These are phyloP conservation scores for Eucalyptus curtisii DNA, from an alignment of 345 rosid species.

Conservation along the genomic window DNA sequence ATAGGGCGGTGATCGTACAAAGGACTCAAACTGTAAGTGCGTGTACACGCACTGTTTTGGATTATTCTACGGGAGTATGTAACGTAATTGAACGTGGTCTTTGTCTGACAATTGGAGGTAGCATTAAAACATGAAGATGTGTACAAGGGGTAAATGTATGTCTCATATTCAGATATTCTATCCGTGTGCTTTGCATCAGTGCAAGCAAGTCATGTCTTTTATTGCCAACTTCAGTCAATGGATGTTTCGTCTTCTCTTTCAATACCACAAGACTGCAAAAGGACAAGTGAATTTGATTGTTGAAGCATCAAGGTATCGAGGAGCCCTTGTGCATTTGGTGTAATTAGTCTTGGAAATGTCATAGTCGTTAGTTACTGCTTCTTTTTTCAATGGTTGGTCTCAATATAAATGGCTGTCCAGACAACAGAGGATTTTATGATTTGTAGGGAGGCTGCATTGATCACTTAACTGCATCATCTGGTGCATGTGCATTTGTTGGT, in stretches of 20 bases:
- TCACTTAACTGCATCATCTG: background rate
- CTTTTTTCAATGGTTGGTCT: background rate
- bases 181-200: background rate
- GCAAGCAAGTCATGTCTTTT: background rate
- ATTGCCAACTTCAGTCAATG: background rate
- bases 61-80: background rate
- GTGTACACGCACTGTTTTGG: background rate
- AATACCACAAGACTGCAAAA: background rate
- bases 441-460: background rate
- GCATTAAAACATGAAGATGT: background rate
- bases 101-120: background rate
- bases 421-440: background rate
- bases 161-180: background rate
- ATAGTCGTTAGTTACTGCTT: background rate
- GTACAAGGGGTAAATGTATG: background rate
- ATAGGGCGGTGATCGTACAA: conserved; percentile 70
- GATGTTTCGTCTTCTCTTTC: background rate
- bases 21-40: conserved; percentile 47
- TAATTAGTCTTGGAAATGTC: background rate
- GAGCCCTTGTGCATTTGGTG: background rate
- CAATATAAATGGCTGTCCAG: background rate
- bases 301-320: background rate
- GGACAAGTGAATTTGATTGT: background rate
- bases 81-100: background rate
- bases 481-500: background rate